Percentiles rank a stretch among this genome's conserved stretches.
These are phyloP conservation scores for Caloboletus inedulis DNA, from an alignment of 1,284 basidiomycete genomes.

Conservation along the genomic window DNA sequence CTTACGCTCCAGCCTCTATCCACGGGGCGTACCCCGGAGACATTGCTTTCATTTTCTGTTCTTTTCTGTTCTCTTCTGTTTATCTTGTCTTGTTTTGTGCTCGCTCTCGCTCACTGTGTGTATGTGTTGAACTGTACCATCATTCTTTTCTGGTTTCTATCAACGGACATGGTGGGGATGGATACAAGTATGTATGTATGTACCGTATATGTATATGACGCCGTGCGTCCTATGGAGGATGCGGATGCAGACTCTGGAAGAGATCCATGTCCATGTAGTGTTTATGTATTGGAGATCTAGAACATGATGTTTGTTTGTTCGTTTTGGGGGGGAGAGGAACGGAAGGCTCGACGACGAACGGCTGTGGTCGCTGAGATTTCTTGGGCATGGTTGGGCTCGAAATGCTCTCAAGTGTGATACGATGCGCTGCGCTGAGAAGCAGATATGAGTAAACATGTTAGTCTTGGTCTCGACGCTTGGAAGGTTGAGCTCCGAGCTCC, in stretches of 20 bases:
- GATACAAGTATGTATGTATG: background rate
- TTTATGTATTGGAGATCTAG: too few species aligned
- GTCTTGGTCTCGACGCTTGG: too few species aligned
- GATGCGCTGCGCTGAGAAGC: too few species aligned
- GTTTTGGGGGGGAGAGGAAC: too few species aligned
- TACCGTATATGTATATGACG: background rate
- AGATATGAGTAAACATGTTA: too few species aligned
- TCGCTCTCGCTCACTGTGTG: background rate
- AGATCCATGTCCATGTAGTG: background rate
- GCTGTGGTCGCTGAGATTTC: too few species aligned
- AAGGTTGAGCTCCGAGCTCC: too few species aligned
- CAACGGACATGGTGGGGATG: background rate
- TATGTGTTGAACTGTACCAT: background rate
- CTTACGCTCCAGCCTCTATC: background rate
- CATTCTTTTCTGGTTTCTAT: background rate
- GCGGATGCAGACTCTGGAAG: background rate
- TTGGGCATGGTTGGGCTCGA: too few species aligned
- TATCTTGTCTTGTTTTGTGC: background rate
- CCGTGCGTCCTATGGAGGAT: background rate
- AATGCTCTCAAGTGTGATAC: too few species aligned
- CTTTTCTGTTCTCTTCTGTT: background rate
- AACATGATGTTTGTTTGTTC: too few species aligned
- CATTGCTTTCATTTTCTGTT: background rate
- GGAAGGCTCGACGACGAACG: too few species aligned
- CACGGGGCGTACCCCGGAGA: too few species aligned